phyloP scores from a whole-genome alignment of 768 basidiomycete species.

The Xerocomellus amylosporus region DNA sequence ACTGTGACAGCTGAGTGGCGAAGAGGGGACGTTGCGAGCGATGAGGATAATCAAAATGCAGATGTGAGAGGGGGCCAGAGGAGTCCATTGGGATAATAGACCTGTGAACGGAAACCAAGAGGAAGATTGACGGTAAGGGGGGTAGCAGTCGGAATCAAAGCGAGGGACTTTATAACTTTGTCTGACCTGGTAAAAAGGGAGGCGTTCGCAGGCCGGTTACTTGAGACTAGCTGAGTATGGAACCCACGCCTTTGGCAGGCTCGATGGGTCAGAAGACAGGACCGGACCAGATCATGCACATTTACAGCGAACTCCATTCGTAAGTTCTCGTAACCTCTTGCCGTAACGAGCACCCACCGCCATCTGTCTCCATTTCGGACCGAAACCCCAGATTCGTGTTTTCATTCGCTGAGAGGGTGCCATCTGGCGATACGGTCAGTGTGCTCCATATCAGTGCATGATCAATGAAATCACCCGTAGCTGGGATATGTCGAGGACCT shows the following conservation, averaged over 20 bases:
- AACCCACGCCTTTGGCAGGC: slow-evolving; percentile 33
- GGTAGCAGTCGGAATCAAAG: slow-evolving; percentile 3
- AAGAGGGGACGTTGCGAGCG: slow-evolving; percentile 1
- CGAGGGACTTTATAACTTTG: slow-evolving; percentile 33
- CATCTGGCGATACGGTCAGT: slow-evolving; percentile 2
- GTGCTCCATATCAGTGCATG: slow-evolving; percentile 17
- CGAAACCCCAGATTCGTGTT: slow-evolving; percentile 21
- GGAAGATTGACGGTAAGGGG: slow-evolving; percentile 23
- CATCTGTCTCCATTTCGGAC: slow-evolving; percentile 26
- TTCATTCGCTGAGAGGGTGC: slow-evolving; percentile 11
- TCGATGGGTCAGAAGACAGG: slow-evolving; percentile 30
- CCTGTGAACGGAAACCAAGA: slow-evolving; percentile 8
- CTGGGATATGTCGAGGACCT: slow-evolving; percentile 5
- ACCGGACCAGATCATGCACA: slow-evolving; percentile 25
- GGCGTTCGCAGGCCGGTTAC: slow-evolving; percentile 19
- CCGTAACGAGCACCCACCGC: slow-evolving; percentile 30
- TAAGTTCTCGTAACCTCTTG: slow-evolving; percentile 25
- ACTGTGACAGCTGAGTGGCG: not conserved
- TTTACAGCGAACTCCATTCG: slow-evolving; percentile 30
- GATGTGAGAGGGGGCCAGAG: not conserved
- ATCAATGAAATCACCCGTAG: slow-evolving; percentile 30
- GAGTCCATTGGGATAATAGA: slow-evolving; percentile 11
- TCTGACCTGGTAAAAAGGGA: slow-evolving; percentile 19
- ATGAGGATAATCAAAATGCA: not conserved
- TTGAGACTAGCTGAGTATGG: slow-evolving; percentile 27